Percentiles rank a stretch among this genome's conserved stretches.
Evolutionary conservation across 225 moss, liverwort and hornwort genomes (phyloP).

Genomic region (Asterella californica): DNA sequence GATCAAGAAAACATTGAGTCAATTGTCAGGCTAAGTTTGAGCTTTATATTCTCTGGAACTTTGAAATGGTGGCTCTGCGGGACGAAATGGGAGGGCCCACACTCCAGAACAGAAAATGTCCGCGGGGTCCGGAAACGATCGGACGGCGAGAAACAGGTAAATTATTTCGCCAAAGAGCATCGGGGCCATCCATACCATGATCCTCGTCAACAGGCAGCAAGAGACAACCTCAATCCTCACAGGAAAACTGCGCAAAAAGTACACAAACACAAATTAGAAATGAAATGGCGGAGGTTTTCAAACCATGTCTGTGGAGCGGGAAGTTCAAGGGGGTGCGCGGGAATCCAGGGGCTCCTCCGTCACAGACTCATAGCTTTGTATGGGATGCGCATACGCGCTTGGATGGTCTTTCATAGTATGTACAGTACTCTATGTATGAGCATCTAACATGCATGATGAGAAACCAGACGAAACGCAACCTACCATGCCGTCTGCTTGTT

Average conservation of each 20-base stretch:
- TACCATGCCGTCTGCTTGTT: no score
- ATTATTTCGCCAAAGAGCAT: background rate
- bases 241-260: background rate
- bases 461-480: no score
- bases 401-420: background rate
- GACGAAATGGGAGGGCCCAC: background rate
- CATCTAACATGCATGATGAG: no score
- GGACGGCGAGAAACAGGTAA: background rate
- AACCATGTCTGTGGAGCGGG: background rate
- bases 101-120: background rate
- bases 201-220: slow-evolving; percentile 6
- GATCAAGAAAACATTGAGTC: no score
- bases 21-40: background rate
- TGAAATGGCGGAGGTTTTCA: background rate
- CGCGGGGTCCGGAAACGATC: background rate
- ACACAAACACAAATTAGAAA: background rate
- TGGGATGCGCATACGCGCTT: no score
- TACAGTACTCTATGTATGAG: no score
- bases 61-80: background rate
- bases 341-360: background rate
- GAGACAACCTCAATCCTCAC: background rate
- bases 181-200: background rate
- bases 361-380: no score
- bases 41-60: background rate
- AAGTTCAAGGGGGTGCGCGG: background rate